Conservation (phyloP, 73 alveolate genomes). For the Paramecium pentaurelia region DNA sequence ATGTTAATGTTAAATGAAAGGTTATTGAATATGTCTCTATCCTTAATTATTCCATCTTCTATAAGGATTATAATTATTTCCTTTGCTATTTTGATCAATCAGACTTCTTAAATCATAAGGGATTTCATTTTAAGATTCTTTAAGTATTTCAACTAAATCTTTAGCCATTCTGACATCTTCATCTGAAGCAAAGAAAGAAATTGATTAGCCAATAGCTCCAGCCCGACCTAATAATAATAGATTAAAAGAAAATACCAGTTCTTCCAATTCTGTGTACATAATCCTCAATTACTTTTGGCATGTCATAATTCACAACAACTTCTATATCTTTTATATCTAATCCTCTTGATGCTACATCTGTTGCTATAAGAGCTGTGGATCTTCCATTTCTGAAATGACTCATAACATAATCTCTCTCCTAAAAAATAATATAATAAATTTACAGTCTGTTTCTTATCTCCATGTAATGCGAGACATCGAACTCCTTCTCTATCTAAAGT, state of each 20-base stretch:
- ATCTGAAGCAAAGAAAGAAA: slow-evolving; percentile 69
- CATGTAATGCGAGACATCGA: slow-evolving; percentile 78
- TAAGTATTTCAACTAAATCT: slow-evolving; percentile 12
- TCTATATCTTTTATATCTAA: slow-evolving; percentile 85
- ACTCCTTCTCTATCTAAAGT: slow-evolving; percentile 63
- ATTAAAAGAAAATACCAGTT: slow-evolving; percentile 66
- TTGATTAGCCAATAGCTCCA: slow-evolving; percentile 82
- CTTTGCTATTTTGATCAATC: not conserved
- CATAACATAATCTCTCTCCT: slow-evolving; percentile 78
- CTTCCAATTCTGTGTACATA: slow-evolving; percentile 94
- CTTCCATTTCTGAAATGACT: slow-evolving; percentile 70
- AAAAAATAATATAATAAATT: not conserved
- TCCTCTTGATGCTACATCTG: slow-evolving; percentile 95
- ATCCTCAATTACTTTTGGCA: slow-evolving; percentile 82
- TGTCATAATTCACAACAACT: slow-evolving; percentile 82
- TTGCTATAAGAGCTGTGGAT: slow-evolving; percentile 75
- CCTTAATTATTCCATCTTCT: slow-evolving; percentile 39
- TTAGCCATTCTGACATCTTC: slow-evolving; percentile 58
- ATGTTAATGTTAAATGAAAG: not conserved
- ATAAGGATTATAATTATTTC: not conserved
- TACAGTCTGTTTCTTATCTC: slow-evolving; percentile 72
- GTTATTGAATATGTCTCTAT: not conserved
- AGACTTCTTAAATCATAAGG: slow-evolving; percentile 25
- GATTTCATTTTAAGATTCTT: slow-evolving; percentile 11
- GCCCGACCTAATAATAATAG: slow-evolving; percentile 65